These are phyloP conservation scores for Ramularia endophylla DNA, from an alignment of 2,329 filamentous ascomycete genomes.

Conservation along the genomic window DNA sequence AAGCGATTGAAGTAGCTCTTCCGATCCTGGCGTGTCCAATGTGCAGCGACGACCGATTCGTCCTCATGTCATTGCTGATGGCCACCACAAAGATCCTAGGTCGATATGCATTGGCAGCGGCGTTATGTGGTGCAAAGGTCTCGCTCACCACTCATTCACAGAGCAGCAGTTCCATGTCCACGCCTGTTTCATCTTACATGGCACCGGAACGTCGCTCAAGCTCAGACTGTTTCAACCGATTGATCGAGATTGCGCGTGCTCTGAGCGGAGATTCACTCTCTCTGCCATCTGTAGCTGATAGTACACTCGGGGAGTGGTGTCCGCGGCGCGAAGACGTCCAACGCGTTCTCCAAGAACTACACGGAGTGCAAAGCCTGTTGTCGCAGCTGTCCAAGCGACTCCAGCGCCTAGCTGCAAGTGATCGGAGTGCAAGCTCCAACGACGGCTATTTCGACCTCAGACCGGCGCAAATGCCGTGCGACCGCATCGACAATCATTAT, in stretches of 20 bases:
- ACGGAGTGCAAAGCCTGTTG: background rate
- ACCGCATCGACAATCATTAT: too few relatives aligned
- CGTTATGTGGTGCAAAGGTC: background rate
- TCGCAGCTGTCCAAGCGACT: background rate
- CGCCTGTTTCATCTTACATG: too few relatives aligned
- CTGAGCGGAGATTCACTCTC: too few relatives aligned
- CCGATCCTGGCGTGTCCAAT: background rate
- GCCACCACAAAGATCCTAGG: background rate
- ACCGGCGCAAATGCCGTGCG: too few relatives aligned
- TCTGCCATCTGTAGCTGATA: background rate
- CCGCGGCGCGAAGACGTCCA: background rate
- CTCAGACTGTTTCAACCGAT: too few relatives aligned
- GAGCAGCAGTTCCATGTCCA: too few relatives aligned
- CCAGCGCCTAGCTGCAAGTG: too few relatives aligned
- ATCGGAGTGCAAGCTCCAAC: too few relatives aligned
- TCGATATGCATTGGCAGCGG: background rate
- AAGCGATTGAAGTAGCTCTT: background rate
- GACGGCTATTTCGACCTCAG: too few relatives aligned
- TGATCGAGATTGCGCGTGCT: too few relatives aligned
- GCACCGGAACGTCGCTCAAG: too few relatives aligned
- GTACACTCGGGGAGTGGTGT: background rate
- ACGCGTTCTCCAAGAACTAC: constrained; percentile 1
- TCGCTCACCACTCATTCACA: too few relatives aligned
- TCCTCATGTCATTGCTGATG: background rate
- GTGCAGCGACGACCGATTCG: background rate